Conservation (phyloP, 257 asterid species). For the Solanum gandarillasii region DNA sequence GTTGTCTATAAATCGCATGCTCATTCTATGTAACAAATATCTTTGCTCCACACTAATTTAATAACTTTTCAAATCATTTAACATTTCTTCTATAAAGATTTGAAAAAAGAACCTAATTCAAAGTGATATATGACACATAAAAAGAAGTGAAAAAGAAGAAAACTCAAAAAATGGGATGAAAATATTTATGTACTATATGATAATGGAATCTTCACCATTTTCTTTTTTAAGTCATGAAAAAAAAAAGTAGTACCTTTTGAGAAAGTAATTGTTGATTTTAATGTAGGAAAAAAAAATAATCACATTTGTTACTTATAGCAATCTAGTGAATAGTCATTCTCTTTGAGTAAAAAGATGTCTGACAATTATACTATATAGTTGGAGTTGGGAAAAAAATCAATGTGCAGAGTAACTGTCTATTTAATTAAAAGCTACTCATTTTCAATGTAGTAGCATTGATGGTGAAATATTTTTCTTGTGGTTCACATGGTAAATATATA, state of each 20-base stretch:
- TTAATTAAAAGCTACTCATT: background rate
- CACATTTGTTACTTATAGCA: background rate
- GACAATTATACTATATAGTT: background rate
- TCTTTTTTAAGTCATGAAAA: background rate
- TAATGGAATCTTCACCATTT: constrained; percentile 10
- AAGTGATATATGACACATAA: background rate
- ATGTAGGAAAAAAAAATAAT: background rate
- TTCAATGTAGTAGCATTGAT: background rate
- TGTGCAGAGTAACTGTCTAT: background rate
- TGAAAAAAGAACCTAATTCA: constrained; percentile 12
- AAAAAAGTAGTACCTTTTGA: background rate
- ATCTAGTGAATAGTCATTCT: background rate
- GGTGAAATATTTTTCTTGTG: background rate
- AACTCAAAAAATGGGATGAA: background rate
- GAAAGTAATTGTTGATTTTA: background rate
- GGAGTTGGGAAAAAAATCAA: background rate
- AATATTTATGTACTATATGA: background rate
- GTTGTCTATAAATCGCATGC: background rate
- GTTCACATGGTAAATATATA: background rate
- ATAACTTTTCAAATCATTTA: background rate
- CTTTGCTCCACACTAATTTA: background rate
- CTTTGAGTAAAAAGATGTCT: background rate
- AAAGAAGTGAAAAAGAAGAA: constrained; percentile 22
- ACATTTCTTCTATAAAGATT: background rate
- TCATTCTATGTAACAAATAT: background rate